These are phyloP conservation scores for Fistulina hepatica DNA, from an alignment of 1,284 basidiomycete genomes.

Conservation along the genomic window DNA sequence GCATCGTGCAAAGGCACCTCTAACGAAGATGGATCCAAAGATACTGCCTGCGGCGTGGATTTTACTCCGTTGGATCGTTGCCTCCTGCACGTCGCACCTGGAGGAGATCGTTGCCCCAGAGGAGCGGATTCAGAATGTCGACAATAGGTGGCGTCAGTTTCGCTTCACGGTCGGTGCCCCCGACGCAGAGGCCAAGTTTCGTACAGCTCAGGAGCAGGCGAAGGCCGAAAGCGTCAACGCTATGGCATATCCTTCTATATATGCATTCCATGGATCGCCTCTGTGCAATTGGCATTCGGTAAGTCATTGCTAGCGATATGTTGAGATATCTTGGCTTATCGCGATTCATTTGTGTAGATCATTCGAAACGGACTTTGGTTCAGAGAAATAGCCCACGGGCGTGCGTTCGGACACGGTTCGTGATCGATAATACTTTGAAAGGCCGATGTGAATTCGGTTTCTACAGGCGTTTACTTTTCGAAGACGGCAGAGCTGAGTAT, in stretches of 20 bases:
- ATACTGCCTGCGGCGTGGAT: constrained; percentile 48
- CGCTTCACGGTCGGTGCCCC: constrained; percentile 55
- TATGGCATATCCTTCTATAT: constrained; percentile 39
- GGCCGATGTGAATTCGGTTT: neutral
- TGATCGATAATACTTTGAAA: neutral
- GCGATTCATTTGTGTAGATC: constrained; percentile 38
- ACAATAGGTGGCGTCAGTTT: constrained; percentile 46
- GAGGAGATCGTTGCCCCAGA: constrained; percentile 43
- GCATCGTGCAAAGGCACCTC: constrained; percentile 37
- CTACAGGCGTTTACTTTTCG: constrained; percentile 49
- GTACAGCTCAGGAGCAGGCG: constrained; percentile 29
- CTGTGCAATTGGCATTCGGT: constrained; percentile 57
- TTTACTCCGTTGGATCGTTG: constrained; percentile 48
- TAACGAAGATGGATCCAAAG: constrained; percentile 36
- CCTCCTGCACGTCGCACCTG: constrained; percentile 53
- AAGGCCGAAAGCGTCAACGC: constrained; percentile 28
- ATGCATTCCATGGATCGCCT: constrained; percentile 54
- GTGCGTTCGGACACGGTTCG: constrained; percentile 48
- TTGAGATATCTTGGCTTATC: too few relatives aligned
- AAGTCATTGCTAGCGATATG: too few relatives aligned
- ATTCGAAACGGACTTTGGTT: constrained; percentile 56
- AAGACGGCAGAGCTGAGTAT: constrained; percentile 42
- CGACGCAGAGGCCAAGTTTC: constrained; percentile 53
- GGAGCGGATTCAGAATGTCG: constrained; percentile 39
- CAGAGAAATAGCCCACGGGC: constrained; percentile 37